Percentiles rank a stretch among this genome's conserved stretches.
Evolutionary conservation across 345 rosid species (phyloP).

Genomic region (Gossypium australe): DNA sequence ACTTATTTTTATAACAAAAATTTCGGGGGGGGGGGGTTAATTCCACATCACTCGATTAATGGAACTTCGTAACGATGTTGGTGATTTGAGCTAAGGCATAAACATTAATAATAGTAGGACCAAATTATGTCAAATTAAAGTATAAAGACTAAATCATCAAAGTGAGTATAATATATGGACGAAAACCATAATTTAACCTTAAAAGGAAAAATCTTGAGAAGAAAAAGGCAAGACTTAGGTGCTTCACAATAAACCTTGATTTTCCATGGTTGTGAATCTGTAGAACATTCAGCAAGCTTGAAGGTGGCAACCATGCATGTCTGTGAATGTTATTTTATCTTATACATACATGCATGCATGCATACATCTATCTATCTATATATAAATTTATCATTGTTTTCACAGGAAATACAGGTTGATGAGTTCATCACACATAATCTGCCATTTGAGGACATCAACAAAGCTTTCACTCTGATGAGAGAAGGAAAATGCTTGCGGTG

Average conservation of each 20-base stretch:
- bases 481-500: constrained; percentile 79
- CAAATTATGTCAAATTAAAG: too few species aligned
- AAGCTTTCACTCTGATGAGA: constrained; percentile 75
- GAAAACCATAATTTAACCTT: too few species aligned
- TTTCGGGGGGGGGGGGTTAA: not conserved
- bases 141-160: too few species aligned
- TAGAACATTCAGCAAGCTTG: not conserved
- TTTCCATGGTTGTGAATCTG: not conserved
- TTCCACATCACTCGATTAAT: not conserved
- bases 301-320: not conserved
- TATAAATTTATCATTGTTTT: not conserved
- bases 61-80: not conserved
- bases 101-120: too few species aligned
- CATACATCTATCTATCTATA: not conserved
- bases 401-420: constrained; percentile 72
- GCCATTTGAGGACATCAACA: constrained; percentile 62
- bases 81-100: not conserved
- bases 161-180: too few species aligned
- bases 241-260: not conserved
- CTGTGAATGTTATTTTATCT: too few species aligned
- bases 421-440: constrained; percentile 69
- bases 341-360: rapidly evolving
- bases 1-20: too few species aligned
- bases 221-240: not conserved
- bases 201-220: too few species aligned